These are phyloP conservation scores for Omphalotus olearius DNA, from an alignment of 1,284 basidiomycete species.

Conservation along the genomic window DNA sequence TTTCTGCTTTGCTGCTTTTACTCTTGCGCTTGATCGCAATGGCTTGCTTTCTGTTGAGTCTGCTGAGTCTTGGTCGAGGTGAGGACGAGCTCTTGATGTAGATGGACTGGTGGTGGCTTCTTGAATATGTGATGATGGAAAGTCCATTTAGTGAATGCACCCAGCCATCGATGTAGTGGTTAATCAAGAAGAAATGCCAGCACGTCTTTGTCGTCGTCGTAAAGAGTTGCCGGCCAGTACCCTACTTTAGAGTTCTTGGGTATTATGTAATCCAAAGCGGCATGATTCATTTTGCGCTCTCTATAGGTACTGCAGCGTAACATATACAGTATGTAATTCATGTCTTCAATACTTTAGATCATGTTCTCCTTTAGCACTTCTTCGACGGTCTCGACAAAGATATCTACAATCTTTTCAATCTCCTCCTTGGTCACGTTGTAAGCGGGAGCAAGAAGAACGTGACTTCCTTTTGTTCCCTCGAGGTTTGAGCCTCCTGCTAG, in stretches of 20 bases:
- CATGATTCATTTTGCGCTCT: not conserved
- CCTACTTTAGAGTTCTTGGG: too few relatives aligned
- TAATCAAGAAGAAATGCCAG: slow-evolving; percentile 13
- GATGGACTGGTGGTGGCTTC: slow-evolving; percentile 61
- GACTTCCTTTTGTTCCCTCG: slow-evolving; percentile 69
- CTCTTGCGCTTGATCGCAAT: slow-evolving; percentile 69
- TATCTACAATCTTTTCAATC: slow-evolving; percentile 59
- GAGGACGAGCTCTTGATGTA: slow-evolving; percentile 18
- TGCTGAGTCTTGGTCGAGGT: slow-evolving; percentile 24
- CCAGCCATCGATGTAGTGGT: slow-evolving; percentile 65
- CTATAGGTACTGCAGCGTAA: not conserved
- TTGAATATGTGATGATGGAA: slow-evolving; percentile 62
- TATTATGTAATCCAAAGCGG: too few relatives aligned
- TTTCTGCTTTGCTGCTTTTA: slow-evolving; percentile 70
- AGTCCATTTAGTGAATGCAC: slow-evolving; percentile 82
- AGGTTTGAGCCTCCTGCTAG: slow-evolving; percentile 66
- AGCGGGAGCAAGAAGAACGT: slow-evolving; percentile 67
- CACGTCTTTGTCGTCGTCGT: slow-evolving; percentile 11
- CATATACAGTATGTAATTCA: not conserved
- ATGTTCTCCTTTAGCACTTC: slow-evolving; percentile 45
- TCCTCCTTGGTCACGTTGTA: slow-evolving; percentile 69
- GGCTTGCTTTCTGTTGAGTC: slow-evolving; percentile 43
- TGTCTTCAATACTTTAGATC: slow-evolving; percentile 9
- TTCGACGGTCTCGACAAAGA: slow-evolving; percentile 60
- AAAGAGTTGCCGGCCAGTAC: not conserved